Base-by-base conservation (phyloP, 495 filamentous ascomycete genomes). In the Penicillium maclennaniae region DNA sequence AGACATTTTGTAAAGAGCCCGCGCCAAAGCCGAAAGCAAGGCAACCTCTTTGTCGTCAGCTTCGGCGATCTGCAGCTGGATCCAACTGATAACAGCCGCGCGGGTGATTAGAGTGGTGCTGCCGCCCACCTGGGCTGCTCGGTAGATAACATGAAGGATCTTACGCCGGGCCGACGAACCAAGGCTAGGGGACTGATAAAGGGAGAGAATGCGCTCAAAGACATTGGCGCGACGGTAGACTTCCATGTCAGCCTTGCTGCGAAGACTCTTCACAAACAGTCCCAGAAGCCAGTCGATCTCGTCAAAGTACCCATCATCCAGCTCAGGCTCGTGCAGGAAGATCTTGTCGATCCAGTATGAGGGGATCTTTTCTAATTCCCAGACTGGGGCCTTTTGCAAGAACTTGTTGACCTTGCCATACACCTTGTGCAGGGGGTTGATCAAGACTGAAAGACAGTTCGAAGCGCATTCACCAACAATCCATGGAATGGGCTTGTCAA, bases 401-500 rank as follows among this genome's bases (percentile, higher is more conserved):
- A 92, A 92, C 20, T 78, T 77, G 74, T 96, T 96, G 74, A 92
- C 73, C 61, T 95, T 95, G 26, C 83, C 79, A 61, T 96, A 98
- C 36, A 97, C 79, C 53, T 83, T 83, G 60, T 96, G 88, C 40
- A 87, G 73, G 8, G 93, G 92, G 54, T 92, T 84, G 2, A 73
- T 76, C 21, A 95, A 70, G 17, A 96, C 82, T 1, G 77, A 64
- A 8, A 91, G 71, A 15, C 83, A 83, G 51, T 80, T 81, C 34
- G 85, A 79, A 19, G 91, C 84, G 58, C 95, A 93, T 39, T 87
- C 80, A 7, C 84, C 80, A 4, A 87, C 78, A 7, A 89, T 78
- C 66, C 85, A 87, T 2, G 90, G 86, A 8, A 96, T 68, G 4
- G 89, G 83, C 7, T 69, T 63, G 3, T 75, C 67, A 27, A 80